Base-by-base conservation (phyloP, 129 eudicot species). In the Pulicaria dysenterica region DNA sequence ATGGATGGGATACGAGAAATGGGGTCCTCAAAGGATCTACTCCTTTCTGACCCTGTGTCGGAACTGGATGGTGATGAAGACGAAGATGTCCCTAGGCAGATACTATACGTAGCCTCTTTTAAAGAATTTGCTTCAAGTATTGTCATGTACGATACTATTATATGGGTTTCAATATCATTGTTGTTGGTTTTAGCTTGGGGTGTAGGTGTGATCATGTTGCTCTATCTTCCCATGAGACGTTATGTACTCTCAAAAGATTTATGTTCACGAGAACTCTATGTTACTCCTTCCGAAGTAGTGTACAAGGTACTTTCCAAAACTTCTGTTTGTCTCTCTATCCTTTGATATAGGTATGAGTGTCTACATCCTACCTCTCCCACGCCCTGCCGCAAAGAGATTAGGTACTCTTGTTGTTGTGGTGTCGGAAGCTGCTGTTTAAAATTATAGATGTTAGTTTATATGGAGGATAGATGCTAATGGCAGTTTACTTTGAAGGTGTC, bases 131-230 rank as follows among this genome's bases (percentile, higher is more conserved):
- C 85, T n/a, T 44, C 81, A 7, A 85, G 83, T 36, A 42, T 72
- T 61, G 61, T 90, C 50, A 79, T 46, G 77, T 90, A 90, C 38
- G 96, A 90, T 70, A 87, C 91, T 6, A 83, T 90, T 44, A 85
- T 90, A 67, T 90, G 96, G 96, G 74, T 87, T 43, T 83, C 87
- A 24, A 85, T 90, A 79, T 90, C 95, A 31, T 51, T 87, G 70
- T 41, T 90, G 43, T 75, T 90, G 80, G 87, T 90, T 77, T 83
- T 90, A 83, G 96, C 96, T 61, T 90, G 91, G 96, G 95, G 96
- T 12, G 53, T 90, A 41, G 96, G 95, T 38, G 62, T 79, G 3
- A 58, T 90, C 58, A 80, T 90, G 91, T 58, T 90, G 80, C 70
- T 90, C 13, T 90, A 90, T 81, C 77, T 90, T 77, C 96, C 96